These are phyloP conservation scores for Pleochaeta shiraiana DNA, from an alignment of 2,329 filamentous ascomycete genomes.

Conservation along the genomic window DNA sequence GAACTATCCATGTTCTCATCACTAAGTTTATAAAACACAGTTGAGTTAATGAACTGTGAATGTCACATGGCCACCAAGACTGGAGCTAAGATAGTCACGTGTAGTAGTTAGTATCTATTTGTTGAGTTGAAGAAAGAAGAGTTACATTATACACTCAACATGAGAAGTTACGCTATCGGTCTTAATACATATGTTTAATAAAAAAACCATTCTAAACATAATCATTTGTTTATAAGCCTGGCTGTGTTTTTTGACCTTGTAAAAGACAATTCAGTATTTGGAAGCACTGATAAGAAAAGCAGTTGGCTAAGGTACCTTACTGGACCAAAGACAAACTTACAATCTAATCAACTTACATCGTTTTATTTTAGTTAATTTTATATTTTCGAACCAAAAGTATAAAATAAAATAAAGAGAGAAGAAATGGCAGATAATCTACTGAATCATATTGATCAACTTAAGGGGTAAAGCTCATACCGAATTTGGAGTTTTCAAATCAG, in stretches of 20 bases:
- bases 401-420: neutral
- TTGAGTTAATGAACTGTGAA: no score
- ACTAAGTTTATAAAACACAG: no score
- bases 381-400: neutral
- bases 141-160: no score
- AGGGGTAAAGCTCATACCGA: conserved; percentile 2
- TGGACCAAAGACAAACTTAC: neutral
- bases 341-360: neutral
- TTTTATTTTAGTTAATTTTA: neutral
- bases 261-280: neutral
- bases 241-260: neutral
- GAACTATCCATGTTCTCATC: no score
- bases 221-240: conserved; percentile 3
- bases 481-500: conserved; percentile 1
- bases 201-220: neutral
- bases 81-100: no score
- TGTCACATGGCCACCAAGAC: no score
- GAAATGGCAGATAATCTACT: neutral
- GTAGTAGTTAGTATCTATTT: no score
- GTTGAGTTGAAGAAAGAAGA: no score
- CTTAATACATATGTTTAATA: neutral
- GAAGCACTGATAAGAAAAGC: neutral
- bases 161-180: no score
- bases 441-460: neutral
- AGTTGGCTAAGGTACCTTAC: neutral